Base-by-base conservation (phyloP, 2,329 filamentous ascomycete genomes). In the Pseudogymnoascus pannorum region DNA sequence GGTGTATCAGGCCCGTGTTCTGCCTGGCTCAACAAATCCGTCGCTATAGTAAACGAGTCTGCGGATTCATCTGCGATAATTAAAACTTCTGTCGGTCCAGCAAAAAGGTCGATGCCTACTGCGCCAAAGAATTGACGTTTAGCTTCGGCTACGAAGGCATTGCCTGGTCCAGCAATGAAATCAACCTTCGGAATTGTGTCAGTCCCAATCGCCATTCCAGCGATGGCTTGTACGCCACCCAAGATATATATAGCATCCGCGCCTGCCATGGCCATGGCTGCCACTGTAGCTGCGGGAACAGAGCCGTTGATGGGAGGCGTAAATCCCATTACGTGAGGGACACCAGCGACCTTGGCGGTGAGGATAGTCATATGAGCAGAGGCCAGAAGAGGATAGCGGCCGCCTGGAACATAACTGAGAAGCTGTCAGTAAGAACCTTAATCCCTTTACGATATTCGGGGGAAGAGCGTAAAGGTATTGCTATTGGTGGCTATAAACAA, bases 291-390 rank as follows among this genome's bases (percentile, higher is more conserved):
- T 44, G 72, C 67, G 0, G 80, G 80, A 20, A 83, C 73, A 58
- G 77, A 59, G 2, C 79, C 80, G 0, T 68, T 66, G 60, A 80
- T 80, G 0, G 80, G 81, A 4, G 80, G 80, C 5, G 80, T 83
- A 67, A 77, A 81, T 11, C 71, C 79, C 5, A 80, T 73, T 3
- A 82, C 79, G 58, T 77, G 70, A n/a, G 71, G 71, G 1, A 82
- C 79, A 2, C 80, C 80, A 4, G 80, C 80, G 4, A 78, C 77
- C 65, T 82, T 82, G 20, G 80, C 80, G 0, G 80, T 82, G 4
- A 81, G 67, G 54, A 82, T 81, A 2, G 80, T 82, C 80, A 82
- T 82, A 67, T 82, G 80, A 2, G 78, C 78, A 6, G 76, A 79
- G 1, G 80, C 80, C 2, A 82, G 76, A 2, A 82, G 73, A 0